Percentiles rank a stretch among this genome's conserved stretches.
Conservation (phyloP, 2,329 filamentous ascomycete species). For the Fusarium sp. region DNA sequence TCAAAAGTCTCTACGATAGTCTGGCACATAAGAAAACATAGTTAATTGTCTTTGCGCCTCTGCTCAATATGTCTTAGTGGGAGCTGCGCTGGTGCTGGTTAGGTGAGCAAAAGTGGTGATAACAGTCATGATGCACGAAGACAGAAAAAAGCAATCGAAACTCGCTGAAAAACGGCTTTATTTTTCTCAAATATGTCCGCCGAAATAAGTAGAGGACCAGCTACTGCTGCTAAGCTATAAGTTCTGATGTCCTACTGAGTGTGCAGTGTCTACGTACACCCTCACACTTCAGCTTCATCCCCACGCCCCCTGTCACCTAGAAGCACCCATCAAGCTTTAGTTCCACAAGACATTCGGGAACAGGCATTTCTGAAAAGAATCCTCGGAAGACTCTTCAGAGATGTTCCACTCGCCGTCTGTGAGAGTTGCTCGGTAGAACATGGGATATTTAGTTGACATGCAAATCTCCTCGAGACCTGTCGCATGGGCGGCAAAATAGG, state of each 20-base stretch:
- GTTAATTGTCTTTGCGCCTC: fast-evolving
- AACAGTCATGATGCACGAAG: background rate
- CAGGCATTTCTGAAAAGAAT: fast-evolving
- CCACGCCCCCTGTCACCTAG: background rate
- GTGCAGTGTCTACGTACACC: fast-evolving
- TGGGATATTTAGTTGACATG: fast-evolving
- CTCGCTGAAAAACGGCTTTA: fast-evolving
- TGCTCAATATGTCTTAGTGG: background rate
- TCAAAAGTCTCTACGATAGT: background rate
- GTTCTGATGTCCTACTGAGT: fast-evolving
- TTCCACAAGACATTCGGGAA: background rate
- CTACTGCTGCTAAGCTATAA: background rate
- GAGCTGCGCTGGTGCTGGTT: fast-evolving
- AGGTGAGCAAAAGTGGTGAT: background rate
- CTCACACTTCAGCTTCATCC: background rate
- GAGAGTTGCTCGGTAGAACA: background rate
- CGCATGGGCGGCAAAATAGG: background rate
- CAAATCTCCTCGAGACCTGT: background rate
- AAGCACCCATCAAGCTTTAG: background rate
- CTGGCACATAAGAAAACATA: fast-evolving
- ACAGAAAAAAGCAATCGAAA: background rate
- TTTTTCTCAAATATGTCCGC: background rate
- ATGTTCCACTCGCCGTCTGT: background rate
- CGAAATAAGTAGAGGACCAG: fast-evolving
- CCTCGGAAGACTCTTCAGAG: fast-evolving